A percentile compares a stretch with the other conserved stretches of the same genome.
Conservation (phyloP, 2,329 filamentous ascomycete genomes). For the Xylaria sp. region DNA sequence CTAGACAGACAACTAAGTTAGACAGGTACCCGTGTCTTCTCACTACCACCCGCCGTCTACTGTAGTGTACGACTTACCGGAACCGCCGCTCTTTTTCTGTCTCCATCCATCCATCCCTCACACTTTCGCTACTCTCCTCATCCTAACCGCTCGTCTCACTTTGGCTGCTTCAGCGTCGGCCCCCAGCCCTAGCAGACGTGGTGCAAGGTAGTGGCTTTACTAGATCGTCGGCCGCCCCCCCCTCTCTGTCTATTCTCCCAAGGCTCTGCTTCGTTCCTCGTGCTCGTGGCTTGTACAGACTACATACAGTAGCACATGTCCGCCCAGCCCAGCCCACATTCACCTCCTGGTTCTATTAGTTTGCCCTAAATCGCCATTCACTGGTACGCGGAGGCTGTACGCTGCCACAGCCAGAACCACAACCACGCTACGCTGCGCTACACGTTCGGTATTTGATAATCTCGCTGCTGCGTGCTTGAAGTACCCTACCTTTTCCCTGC, state of each 20-base stretch:
- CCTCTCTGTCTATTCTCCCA: neutral
- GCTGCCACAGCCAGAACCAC: no score
- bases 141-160: slow-evolving; percentile 19
- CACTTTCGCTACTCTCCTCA: neutral
- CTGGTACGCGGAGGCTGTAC: slow-evolving; percentile 14
- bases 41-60: neutral
- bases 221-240: slow-evolving; percentile 27
- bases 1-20: neutral
- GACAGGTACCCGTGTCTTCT: neutral
- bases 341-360: slow-evolving; percentile 19
- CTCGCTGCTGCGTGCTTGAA: neutral
- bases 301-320: neutral
- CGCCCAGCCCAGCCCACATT: slow-evolving; percentile 26
- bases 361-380: slow-evolving; percentile 29
- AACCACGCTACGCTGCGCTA: neutral
- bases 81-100: neutral
- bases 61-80: neutral
- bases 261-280: slow-evolving; percentile 25
- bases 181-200: slow-evolving; percentile 33
- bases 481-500: no score
- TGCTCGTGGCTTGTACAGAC: neutral
- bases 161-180: slow-evolving; percentile 23
- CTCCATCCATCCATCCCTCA: neutral
- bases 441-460: slow-evolving; percentile 32
- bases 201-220: slow-evolving; percentile 22